phyloP scores from a whole-genome alignment of 1,284 basidiomycete genomes.

The Sporisorium sorghi region DNA sequence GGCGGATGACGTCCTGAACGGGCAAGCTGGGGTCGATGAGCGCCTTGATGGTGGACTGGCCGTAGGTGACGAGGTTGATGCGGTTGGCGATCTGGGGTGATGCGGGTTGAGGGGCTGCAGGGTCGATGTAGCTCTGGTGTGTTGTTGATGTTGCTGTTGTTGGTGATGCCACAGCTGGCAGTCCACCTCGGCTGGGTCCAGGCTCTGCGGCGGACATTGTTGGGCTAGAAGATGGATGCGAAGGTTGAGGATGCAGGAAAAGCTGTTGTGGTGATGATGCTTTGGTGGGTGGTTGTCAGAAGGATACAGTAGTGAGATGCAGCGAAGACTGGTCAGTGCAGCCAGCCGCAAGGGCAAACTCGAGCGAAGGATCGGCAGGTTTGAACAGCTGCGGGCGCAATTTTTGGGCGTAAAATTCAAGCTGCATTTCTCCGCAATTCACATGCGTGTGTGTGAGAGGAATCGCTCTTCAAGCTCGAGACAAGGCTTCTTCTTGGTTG shows the following conservation, averaged over 20 bases:
- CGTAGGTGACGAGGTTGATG: constrained; percentile 62
- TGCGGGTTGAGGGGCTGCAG: constrained; percentile 19
- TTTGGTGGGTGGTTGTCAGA: too few relatives aligned
- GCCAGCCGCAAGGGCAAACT: too few relatives aligned
- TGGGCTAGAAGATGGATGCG: not conserved
- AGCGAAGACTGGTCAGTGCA: not conserved
- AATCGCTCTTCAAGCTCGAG: not conserved
- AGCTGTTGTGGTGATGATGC: not conserved
- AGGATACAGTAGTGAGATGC: too few relatives aligned
- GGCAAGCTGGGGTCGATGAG: constrained; percentile 59
- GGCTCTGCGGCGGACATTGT: constrained; percentile 27
- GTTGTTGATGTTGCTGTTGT: constrained; percentile 8
- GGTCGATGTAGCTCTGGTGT: constrained; percentile 22
- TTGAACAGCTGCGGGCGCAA: constrained; percentile 10
- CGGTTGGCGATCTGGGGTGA: constrained; percentile 35
- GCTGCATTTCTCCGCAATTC: not conserved
- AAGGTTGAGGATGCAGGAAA: too few relatives aligned
- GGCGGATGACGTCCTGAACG: constrained; percentile 63
- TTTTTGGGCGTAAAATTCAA: constrained; percentile 12
- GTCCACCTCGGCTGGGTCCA: constrained; percentile 20
- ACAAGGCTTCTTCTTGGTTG: too few relatives aligned
- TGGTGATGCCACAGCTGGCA: constrained; percentile 11
- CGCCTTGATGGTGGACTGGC: constrained; percentile 60
- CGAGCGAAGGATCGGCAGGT: constrained; percentile 1
- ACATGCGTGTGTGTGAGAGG: too few relatives aligned